Evolutionary conservation across 148 eudicot genomes (phyloP).

Genomic region (Cornus controversa): DNA sequence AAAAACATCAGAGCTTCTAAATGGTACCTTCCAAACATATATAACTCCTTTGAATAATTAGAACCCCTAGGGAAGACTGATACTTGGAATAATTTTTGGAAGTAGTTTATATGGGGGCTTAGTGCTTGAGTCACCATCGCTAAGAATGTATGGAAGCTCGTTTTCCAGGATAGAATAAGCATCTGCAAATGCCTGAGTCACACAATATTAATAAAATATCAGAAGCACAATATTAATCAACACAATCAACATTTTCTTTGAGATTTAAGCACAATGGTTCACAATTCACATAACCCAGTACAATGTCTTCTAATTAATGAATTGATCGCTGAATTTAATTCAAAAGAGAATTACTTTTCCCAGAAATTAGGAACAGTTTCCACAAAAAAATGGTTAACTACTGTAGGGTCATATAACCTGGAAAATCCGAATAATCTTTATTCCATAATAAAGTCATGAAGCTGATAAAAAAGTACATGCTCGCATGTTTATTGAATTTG

Average conservation of each 20-base stretch:
- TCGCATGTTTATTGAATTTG: no score
- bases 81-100: conserved; percentile 78
- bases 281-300: no score
- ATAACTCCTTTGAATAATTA: conserved; percentile 12
- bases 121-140: conserved; percentile 36
- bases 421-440: no score
- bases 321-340: no score
- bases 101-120: conserved; percentile 54
- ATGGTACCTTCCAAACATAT: conserved; percentile 15
- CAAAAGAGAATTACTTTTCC: no score
- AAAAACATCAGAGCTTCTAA: background rate
- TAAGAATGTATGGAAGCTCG: conserved; percentile 49
- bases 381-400: no score
- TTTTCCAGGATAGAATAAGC: conserved; percentile 73
- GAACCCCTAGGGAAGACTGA: conserved; percentile 43
- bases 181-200: conserved; percentile 92
- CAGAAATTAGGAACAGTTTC: no score
- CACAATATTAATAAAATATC: conserved; percentile 4
- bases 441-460: no score
- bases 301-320: no score
- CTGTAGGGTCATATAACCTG: no score
- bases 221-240: background rate
- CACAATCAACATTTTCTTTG: background rate
- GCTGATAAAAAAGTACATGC: no score
- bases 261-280: background rate